Evolutionary conservation across 129 eudicot genomes (phyloP), one percentile per base, ranked within the genome.

Genomic region (Chrysanthemum makinoi): DNA sequence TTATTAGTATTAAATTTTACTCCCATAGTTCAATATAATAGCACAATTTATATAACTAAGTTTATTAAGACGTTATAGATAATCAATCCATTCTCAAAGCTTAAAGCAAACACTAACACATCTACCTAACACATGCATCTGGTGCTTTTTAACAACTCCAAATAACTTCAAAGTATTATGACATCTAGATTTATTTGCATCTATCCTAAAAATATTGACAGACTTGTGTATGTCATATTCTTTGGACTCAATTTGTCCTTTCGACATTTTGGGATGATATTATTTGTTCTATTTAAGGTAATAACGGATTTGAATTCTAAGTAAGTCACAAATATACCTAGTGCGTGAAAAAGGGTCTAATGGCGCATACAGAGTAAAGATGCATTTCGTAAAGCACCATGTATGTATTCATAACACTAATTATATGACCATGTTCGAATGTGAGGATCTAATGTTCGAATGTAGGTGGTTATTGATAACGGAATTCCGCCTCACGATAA

Each of bases 401-500:
- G 81, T 77, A 77, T 19, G 66, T 62, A 22, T 22, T 58, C 26
- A 12, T 3, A 6, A 24, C 16, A 11, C 3, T 8, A 14, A 35
- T 44, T 70, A 33, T 70, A 17, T 65, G 15, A 48, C 20, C 2
- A 53, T 68, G 13, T 70, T 22, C 6, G 48, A 5, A n/a, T 48
- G 22, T 63, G n/a, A 22, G 35, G 71, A 24, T 39, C 22, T 51
- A 62, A 18, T 54, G 9, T 75, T 62, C 6, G 28, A 15, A 35
- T 62, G 67, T 83, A 88, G 97, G 86, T 86, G 70, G 78, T 88
- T 60, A 68, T 91, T 22, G 86, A 86, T 76, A 91, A 88, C 44
- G 95, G 95, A 62, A 73, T 91, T 35, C 26, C 80, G 84, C 66
- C 78, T 88, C 48, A 91, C 86, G 14, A 54, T 88, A 65, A 54